These are phyloP conservation scores for Torrubiellomyces zombiae DNA, from an alignment of 2,329 filamentous ascomycete genomes.

Conservation along the genomic window DNA sequence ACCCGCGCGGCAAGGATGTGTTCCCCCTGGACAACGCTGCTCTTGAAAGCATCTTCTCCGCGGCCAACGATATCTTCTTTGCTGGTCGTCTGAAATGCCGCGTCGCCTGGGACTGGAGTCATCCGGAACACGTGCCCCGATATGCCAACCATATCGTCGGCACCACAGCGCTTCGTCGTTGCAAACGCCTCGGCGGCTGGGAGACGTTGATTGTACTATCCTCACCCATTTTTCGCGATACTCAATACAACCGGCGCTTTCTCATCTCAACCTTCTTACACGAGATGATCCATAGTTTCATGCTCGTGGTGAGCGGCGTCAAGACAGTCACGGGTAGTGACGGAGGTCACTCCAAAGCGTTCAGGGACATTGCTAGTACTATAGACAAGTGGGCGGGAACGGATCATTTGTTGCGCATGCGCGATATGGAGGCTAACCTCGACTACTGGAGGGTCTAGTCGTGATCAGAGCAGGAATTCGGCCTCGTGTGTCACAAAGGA, in stretches of 20 bases:
- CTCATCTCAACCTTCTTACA: constrained; percentile 50
- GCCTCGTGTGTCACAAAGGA: too few species aligned
- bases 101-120: constrained; percentile 46
- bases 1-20: constrained; percentile 25
- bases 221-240: constrained; percentile 37
- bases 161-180: constrained; percentile 40
- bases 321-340: constrained; percentile 31
- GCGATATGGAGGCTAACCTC: constrained; percentile 45
- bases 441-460: constrained; percentile 35
- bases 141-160: constrained; percentile 42
- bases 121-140: constrained; percentile 26
- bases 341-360: constrained; percentile 46
- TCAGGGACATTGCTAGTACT: constrained; percentile 38
- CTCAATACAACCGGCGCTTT: constrained; percentile 39
- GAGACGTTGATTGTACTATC: constrained; percentile 49
- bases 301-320: constrained; percentile 46
- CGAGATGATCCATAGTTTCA: constrained; percentile 50
- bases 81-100: constrained; percentile 35
- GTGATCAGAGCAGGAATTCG: too few species aligned
- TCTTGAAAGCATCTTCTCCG: constrained; percentile 39
- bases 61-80: constrained; percentile 48
- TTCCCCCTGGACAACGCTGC: constrained; percentile 40
- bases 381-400: constrained; percentile 45
- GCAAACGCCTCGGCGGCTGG: constrained; percentile 29
- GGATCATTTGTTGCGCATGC: constrained; percentile 34